phyloP scores from a whole-genome alignment of 1,139 yeast species.

The Casaregolazyma lundiana region DNA sequence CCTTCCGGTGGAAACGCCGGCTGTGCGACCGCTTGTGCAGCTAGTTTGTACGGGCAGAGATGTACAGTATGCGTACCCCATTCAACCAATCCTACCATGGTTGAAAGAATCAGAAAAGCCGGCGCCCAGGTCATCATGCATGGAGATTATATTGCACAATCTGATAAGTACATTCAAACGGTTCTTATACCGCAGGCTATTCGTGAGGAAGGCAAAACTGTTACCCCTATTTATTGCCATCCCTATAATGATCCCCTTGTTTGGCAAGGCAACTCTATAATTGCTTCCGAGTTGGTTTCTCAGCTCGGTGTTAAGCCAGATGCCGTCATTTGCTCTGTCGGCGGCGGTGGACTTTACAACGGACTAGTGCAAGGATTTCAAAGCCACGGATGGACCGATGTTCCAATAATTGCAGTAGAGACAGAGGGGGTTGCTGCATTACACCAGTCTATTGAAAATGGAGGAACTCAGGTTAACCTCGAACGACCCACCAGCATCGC shows the following conservation, averaged over 20 bases:
- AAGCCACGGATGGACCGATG: constrained; percentile 38
- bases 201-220: constrained; percentile 1
- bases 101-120: constrained; percentile 40
- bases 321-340: constrained; percentile 65
- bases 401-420: constrained; percentile 58
- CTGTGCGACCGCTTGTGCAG: constrained; percentile 64
- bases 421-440: constrained; percentile 62
- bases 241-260: constrained; percentile 63
- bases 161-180: constrained; percentile 49
- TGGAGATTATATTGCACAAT: constrained; percentile 61
- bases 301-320: constrained; percentile 42
- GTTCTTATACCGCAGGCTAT: constrained; percentile 31
- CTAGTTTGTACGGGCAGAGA: constrained; percentile 36
- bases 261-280: constrained; percentile 65
- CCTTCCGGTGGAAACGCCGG: constrained; percentile 86
- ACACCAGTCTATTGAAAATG: constrained; percentile 43
- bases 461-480: constrained; percentile 31
- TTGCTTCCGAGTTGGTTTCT: constrained; percentile 53
- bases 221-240: constrained; percentile 51
- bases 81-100: constrained; percentile 42
- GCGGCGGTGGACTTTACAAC: constrained; percentile 71
- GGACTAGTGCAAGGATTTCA: constrained; percentile 59
- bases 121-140: constrained; percentile 54
- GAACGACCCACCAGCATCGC: constrained; percentile 53
- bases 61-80: constrained; percentile 67